Percentiles rank a stretch among this genome's conserved stretches.
Evolutionary conservation across 2,329 filamentous ascomycete genomes (phyloP).

Genomic region (Emergomyces pasteurianus): DNA sequence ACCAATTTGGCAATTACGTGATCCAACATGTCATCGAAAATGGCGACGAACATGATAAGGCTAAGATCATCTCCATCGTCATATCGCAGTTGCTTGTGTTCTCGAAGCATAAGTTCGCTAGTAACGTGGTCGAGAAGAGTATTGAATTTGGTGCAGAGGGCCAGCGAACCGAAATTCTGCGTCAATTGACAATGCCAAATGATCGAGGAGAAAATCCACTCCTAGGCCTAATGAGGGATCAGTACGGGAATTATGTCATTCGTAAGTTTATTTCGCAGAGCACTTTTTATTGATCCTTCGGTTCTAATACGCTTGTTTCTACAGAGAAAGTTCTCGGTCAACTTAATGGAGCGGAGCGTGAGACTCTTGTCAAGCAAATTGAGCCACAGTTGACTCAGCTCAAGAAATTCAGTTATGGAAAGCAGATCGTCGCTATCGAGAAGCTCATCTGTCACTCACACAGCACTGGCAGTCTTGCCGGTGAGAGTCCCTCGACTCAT

Average conservation of each 20-base stretch:
- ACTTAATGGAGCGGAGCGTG: conserved; percentile 49
- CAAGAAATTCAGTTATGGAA: conserved; percentile 53
- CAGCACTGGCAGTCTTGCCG: neutral
- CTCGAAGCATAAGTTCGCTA: conserved; percentile 93
- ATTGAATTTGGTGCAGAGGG: conserved; percentile 58
- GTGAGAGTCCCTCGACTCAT: conserved; percentile 12
- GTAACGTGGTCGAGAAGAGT: conserved; percentile 93
- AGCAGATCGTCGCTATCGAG: conserved; percentile 55
- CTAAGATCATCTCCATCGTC: conserved; percentile 61
- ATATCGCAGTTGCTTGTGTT: conserved; percentile 58
- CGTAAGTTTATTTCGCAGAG: conserved; percentile 50
- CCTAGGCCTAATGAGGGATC: conserved; percentile 70
- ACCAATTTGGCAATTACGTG: conserved; percentile 94
- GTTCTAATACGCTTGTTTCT: conserved; percentile 13
- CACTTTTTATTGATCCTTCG: neutral
- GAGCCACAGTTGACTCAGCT: conserved; percentile 49
- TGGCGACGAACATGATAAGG: conserved; percentile 60
- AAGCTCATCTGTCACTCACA: conserved; percentile 37
- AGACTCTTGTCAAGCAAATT: conserved; percentile 51
- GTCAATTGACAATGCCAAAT: conserved; percentile 47
- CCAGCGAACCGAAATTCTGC: conserved; percentile 59
- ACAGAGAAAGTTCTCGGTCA: conserved; percentile 66
- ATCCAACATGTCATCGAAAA: conserved; percentile 81
- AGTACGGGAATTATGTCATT: conserved; percentile 92
- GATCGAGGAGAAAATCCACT: conserved; percentile 59